Evolutionary conservation across 2,329 filamentous ascomycete species (phyloP), one percentile per base, ranked within the genome.

Genomic region (Tolypocladium endophyticum): DNA sequence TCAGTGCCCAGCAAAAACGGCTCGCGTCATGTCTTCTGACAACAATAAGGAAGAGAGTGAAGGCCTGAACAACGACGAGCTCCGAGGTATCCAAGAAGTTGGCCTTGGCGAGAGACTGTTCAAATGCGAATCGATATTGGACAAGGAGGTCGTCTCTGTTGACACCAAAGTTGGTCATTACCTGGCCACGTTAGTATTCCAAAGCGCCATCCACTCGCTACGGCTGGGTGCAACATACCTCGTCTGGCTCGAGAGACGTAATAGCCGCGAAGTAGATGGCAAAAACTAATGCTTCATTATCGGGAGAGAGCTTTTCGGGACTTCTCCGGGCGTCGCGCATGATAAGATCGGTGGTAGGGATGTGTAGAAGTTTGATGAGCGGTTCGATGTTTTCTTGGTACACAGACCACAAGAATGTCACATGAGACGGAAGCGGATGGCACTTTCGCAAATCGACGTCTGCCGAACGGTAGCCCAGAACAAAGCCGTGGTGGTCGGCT

Each of bases 381-480:
- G 88, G 86, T 66, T 92, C 87, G 11, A 92, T 87, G 58, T 89
- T 90, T 64, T 90, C 86, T 62, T 86, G 81, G 71, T 84, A 92
- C 14, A 86, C 78, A 56, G 85, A 80, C 88, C 88, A 91, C 59
- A 90, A 83, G 56, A 83, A 82, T 0, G 79, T 79, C 56, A 88
- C 85, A 63, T 87, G 85, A 1, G 84, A 83, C 0, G 85, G 81
- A 0, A 85, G 68, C 1, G 88, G 88, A 65, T 90, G 88, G 18
- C 88, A 74, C 50, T 79, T 76, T 23, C 80, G 74, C 63, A 91
- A 74, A 64, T 91, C 83, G 33, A 90, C 85, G 63, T 83, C 84
- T n/a, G 82, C 79, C 1, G 88, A 90, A 61, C 82, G 85, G 69
- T 89, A 89, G 9, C 88, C 87, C 63, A 92, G 82, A 33, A 92